Conservation (phyloP, 345 rosid species). For the Citrus inodora region DNA sequence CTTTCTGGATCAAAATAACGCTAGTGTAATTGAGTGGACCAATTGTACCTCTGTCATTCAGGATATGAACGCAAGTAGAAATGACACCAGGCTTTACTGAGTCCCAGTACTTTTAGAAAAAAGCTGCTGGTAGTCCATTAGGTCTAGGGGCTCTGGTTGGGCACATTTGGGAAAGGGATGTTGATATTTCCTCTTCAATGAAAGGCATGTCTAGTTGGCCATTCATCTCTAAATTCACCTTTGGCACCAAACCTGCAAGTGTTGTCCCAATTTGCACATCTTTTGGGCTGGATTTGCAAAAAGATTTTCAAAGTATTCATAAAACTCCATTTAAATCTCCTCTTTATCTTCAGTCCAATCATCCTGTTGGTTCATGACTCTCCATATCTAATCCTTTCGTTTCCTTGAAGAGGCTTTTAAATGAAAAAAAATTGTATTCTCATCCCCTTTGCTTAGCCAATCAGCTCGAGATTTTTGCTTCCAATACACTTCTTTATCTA, state of each 20-base stretch:
- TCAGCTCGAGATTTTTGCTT: not conserved
- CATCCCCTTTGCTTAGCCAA: not conserved
- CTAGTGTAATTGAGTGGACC: too few relatives aligned
- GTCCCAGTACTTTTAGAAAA: not conserved
- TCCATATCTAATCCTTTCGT: rapidly evolving
- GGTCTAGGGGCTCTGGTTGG: not conserved
- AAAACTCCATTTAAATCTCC: not conserved
- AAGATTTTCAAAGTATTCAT: not conserved
- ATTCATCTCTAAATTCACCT: not conserved
- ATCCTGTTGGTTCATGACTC: rapidly evolving
- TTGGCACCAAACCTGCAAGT: not conserved
- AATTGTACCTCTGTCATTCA: too few relatives aligned
- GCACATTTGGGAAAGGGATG: not conserved
- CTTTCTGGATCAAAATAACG: too few relatives aligned
- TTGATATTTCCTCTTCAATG: not conserved
- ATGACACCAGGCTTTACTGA: too few relatives aligned
- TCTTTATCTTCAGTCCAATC: not conserved
- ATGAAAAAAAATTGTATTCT: too few relatives aligned
- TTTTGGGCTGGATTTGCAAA: too few relatives aligned
- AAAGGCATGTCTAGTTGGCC: not conserved
- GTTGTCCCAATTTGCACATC: too few relatives aligned
- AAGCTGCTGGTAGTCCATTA: not conserved
- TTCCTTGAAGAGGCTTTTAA: not conserved
- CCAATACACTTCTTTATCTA: not conserved
- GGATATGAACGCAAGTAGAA: too few relatives aligned